phyloP scores from a whole-genome alignment of 805 yeast species.

The Candida coleopterorum region DNA sequence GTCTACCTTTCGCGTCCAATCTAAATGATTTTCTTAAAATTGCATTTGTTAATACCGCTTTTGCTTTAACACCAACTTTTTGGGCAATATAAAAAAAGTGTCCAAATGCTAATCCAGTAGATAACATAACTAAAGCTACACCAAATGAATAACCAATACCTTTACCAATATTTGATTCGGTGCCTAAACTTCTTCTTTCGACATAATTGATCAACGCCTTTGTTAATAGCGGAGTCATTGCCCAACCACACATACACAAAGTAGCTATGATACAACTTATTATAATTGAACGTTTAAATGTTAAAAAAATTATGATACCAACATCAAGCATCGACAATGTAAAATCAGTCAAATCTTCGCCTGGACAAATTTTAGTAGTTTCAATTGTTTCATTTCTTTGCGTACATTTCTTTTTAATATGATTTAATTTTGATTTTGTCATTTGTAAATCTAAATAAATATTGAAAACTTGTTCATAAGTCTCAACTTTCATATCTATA shows the following conservation, averaged over 20 bases:
- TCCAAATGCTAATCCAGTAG: constrained; percentile 33
- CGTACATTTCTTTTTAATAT: constrained; percentile 19
- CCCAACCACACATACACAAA: constrained; percentile 5
- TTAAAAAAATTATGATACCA: constrained; percentile 16
- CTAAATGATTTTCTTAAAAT: constrained; percentile 61
- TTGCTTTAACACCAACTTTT: constrained; percentile 58
- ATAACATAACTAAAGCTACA: constrained; percentile 12
- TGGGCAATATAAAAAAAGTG: constrained; percentile 56
- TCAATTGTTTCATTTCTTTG: constrained; percentile 16
- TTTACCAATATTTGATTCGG: constrained; percentile 14
- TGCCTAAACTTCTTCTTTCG: constrained; percentile 18
- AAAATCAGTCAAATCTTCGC: constrained; percentile 24
- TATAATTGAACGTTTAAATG: constrained; percentile 21
- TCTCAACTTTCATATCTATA: constrained; percentile 26
- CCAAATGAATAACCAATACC: constrained; percentile 35
- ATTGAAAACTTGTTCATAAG: constrained; percentile 14
- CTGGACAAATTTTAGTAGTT: constrained; percentile 13
- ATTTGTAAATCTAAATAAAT: constrained; percentile 14
- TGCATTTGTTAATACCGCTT: constrained; percentile 63
- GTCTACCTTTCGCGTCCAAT: constrained; percentile 51
- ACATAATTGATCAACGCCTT: constrained; percentile 29
- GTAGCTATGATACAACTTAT: constrained; percentile 2
- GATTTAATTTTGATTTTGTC: constrained; percentile 4
- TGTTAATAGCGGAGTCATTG: constrained; percentile 19
- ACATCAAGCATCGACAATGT: constrained; percentile 15